Percentiles rank a stretch among this genome's conserved stretches.
phyloP scores from a whole-genome alignment of 345 rosid species.

The Reutealis trisperma region DNA sequence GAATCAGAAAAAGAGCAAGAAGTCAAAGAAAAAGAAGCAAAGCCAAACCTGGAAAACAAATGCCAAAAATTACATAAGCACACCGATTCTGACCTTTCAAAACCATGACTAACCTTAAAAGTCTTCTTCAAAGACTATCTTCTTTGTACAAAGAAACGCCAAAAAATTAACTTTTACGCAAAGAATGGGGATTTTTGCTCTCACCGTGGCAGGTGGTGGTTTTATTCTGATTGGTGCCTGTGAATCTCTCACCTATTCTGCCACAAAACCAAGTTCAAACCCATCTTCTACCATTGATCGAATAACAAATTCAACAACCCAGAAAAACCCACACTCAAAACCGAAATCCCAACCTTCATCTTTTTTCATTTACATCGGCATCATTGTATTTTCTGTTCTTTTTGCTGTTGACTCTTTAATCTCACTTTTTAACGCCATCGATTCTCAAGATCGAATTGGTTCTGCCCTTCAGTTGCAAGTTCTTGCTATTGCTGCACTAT shows the following conservation, averaged over 20 bases:
- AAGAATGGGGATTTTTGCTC: slow-evolving; percentile 17
- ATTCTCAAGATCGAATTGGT: slow-evolving; percentile 61
- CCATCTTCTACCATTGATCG: slow-evolving; percentile 39
- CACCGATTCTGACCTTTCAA: slow-evolving; percentile 13
- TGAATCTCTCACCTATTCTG: slow-evolving; percentile 10
- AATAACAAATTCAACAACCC: slow-evolving; percentile 11
- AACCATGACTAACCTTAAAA: background rate
- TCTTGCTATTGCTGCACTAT: slow-evolving; percentile 54
- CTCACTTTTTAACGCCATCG: slow-evolving; percentile 55
- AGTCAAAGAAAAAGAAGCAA: background rate
- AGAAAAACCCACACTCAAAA: slow-evolving; percentile 7
- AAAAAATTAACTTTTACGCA: background rate
- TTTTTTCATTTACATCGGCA: slow-evolving; percentile 23
- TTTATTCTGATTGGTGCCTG: slow-evolving; percentile 17
- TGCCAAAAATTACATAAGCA: background rate
- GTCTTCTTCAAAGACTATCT: background rate
- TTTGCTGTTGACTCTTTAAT: slow-evolving; percentile 52
- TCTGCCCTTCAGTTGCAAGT: slow-evolving; percentile 68
- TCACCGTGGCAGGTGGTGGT: slow-evolving; percentile 15
- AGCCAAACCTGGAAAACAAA: background rate
- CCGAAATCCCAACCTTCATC: slow-evolving; percentile 24
- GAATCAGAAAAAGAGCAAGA: background rate
- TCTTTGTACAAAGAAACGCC: background rate
- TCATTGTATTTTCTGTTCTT: slow-evolving; percentile 50
- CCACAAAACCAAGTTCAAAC: background rate